Base-by-base conservation (phyloP, 192 early-diverging fungal genomes). In the Spizellomyces punctatus region DNA sequence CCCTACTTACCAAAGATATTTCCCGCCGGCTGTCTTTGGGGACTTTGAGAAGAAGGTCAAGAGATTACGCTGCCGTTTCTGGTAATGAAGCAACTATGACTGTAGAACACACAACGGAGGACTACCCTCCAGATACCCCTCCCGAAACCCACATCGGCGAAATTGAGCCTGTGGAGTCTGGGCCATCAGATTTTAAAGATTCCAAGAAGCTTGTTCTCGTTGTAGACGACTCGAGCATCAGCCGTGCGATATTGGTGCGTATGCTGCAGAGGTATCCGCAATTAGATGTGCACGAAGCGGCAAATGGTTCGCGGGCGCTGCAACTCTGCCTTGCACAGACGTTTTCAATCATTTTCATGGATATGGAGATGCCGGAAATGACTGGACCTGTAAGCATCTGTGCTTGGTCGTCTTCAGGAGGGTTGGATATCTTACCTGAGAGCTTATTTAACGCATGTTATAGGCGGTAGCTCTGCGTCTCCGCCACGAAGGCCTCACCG, bases 241-340 rank as follows among this genome's bases (percentile, higher is more conserved):
- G 41, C 36, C 49, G 72, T 8, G 22, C 58, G 46, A 74, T 74
- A 22, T 17, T 74, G 7, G 19, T 45, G 5, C 63, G 65, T 10
- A 74, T 74, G 58, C 63, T 74, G 52, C 10, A n/a, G 12, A 46
- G 58, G 41, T 60, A 74, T 41, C 54, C 72, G 2, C 36, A 67
- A 7, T 10, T 74, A 8, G 14, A 60, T 8, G 45, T 65, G 16
- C 45, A 66, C 4, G 72, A 74, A 42, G 72, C 72, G 6, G 17
- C 56, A 8, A 47, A 74, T 49, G 72, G 72, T 2, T 9, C 45
- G 4, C 48, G 67, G 12, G 72, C 72, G 10, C 64, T 74, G n/a
- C 44, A 58, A 4, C 10, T 64, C 10, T 72, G 71, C 55, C 44
- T 71, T 43, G 22, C 21, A 8, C n/a, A 64, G 9, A 14, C 43